Conservation (phyloP, 371 early-diverging fungal genomes). For the Mucor velutinosus region DNA sequence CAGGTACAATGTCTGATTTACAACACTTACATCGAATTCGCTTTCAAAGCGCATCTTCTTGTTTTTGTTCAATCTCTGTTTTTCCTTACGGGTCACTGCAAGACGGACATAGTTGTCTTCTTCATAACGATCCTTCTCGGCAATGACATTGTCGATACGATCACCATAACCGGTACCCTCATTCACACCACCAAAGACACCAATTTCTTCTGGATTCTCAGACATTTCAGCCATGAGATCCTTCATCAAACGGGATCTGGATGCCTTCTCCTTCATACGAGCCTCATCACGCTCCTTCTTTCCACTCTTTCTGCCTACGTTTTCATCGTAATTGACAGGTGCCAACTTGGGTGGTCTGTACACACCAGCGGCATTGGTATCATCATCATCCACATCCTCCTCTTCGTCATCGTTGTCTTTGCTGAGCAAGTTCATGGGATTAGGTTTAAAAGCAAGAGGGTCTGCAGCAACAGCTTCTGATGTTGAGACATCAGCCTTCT, state of each 20-base stretch:
- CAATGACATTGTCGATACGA: conserved; percentile 54
- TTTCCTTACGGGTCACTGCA: conserved; percentile 75
- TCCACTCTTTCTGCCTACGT: conserved; percentile 41
- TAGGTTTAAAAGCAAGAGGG: conserved; percentile 87
- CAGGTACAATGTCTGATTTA: neutral
- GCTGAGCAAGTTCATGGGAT: conserved; percentile 70
- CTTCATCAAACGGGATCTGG: conserved; percentile 84
- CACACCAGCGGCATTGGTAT: conserved; percentile 34
- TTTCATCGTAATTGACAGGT: conserved; percentile 87
- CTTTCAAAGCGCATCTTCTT: conserved; percentile 72
- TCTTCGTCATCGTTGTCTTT: conserved; percentile 51
- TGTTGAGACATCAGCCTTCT: conserved; percentile 20
- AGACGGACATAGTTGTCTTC: conserved; percentile 91
- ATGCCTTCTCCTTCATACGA: conserved; percentile 71
- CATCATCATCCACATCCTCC: conserved; percentile 36
- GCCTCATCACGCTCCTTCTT: conserved; percentile 66
- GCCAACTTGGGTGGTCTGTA: conserved; percentile 90
- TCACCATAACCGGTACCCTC: conserved; percentile 59
- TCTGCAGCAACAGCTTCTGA: conserved; percentile 55
- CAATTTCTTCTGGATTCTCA: conserved; percentile 84
- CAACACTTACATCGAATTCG: conserved; percentile 77
- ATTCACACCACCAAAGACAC: conserved; percentile 68
- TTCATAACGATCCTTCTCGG: conserved; percentile 80
- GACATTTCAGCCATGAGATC: conserved; percentile 87
- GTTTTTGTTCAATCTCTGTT: conserved; percentile 62